Evolutionary conservation across 2,329 filamentous ascomycete species (phyloP).

Genomic region (Penicillium sumatraense): DNA sequence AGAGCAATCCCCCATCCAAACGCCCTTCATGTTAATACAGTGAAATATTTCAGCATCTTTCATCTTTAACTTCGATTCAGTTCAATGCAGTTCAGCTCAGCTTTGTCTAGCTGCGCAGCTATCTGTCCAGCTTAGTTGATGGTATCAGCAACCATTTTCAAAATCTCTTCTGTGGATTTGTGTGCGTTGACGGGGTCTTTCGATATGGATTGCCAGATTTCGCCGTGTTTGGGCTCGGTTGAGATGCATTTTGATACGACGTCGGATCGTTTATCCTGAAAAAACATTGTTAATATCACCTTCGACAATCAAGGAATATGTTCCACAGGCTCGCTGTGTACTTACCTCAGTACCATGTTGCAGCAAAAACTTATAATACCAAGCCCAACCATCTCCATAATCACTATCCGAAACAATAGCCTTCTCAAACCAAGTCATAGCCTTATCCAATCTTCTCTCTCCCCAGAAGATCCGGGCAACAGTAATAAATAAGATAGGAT

Average conservation of each 20-base stretch:
- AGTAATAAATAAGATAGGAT: conserved; percentile 84
- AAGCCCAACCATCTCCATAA: conserved; percentile 91
- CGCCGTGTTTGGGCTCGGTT: conserved; percentile 89
- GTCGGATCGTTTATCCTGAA: conserved; percentile 80
- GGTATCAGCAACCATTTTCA: conserved; percentile 73
- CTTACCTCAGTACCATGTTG: conserved; percentile 84
- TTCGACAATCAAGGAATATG: too few species aligned
- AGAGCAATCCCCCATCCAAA: conserved; percentile 3
- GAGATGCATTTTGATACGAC: conserved; percentile 78
- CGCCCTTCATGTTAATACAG: conserved; percentile 13
- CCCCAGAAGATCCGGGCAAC: conserved; percentile 96
- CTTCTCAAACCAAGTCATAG: conserved; percentile 96
- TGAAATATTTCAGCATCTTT: too few species aligned
- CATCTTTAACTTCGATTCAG: too few species aligned
- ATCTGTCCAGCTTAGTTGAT: conserved; percentile 26
- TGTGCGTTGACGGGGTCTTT: conserved; percentile 84
- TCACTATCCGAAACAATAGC: conserved; percentile 87
- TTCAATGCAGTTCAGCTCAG: too few species aligned
- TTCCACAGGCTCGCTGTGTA: too few species aligned
- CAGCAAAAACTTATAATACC: conserved; percentile 92
- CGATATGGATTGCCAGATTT: conserved; percentile 83
- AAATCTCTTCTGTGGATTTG: conserved; percentile 75
- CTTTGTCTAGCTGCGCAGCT: too few species aligned
- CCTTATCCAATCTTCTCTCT: conserved; percentile 89
- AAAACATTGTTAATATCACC: conserved; percentile 9